A percentile compares a stretch with the other conserved stretches of the same genome.
These are phyloP conservation scores for Aspergillus flavus DNA, from an alignment of 2,329 filamentous ascomycete species.

Conservation along the genomic window DNA sequence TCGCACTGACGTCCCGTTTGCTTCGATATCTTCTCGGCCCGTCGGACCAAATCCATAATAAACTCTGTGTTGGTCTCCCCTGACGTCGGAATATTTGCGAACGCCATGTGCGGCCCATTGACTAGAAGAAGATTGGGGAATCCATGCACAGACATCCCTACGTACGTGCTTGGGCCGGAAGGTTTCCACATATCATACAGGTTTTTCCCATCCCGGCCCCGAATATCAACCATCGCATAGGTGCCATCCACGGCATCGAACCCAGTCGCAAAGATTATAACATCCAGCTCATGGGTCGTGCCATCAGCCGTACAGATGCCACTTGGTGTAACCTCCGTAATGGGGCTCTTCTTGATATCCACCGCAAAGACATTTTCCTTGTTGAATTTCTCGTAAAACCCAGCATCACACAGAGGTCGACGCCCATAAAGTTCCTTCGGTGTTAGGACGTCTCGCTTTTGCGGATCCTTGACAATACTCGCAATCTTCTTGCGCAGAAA, in stretches of 20 bases:
- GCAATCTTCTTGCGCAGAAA: constrained; percentile 41
- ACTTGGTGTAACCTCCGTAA: constrained; percentile 28
- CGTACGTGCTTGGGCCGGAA: constrained; percentile 35
- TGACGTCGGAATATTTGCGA: constrained; percentile 35
- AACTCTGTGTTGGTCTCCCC: constrained; percentile 36
- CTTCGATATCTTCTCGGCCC: neutral
- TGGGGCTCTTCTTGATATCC: constrained; percentile 28
- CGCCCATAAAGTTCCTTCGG: constrained; percentile 23
- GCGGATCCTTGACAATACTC: constrained; percentile 33
- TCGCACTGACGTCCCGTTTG: constrained; percentile 1
- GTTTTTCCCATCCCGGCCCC: constrained; percentile 21
- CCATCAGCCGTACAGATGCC: constrained; percentile 45
- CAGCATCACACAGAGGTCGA: constrained; percentile 21
- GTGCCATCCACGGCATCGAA: constrained; percentile 43
- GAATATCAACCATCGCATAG: constrained; percentile 39
- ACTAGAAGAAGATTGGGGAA: constrained; percentile 53
- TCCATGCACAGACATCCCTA: constrained; percentile 40
- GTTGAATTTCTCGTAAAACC: constrained; percentile 36
- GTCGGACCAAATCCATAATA: constrained; percentile 7
- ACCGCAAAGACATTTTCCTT: constrained; percentile 49
- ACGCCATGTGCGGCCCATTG: constrained; percentile 40
- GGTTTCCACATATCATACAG: constrained; percentile 37
- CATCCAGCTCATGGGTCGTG: constrained; percentile 29
- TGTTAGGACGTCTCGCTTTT: constrained; percentile 29
- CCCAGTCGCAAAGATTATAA: constrained; percentile 29